These are phyloP conservation scores for Russula olivacea DNA, from an alignment of 768 basidiomycete species.

Conservation along the genomic window DNA sequence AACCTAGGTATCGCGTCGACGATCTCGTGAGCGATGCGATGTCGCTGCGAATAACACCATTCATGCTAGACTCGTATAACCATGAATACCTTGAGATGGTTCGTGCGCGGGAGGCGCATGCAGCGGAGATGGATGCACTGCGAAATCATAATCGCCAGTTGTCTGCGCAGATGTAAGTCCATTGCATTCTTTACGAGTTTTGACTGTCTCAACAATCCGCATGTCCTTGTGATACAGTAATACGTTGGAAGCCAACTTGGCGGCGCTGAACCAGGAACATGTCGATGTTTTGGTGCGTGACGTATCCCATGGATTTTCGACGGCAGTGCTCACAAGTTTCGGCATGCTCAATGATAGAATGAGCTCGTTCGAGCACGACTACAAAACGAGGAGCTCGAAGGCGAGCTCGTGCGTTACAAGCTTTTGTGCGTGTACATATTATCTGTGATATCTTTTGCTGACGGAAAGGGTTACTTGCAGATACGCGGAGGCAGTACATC, in stretches of 20 bases:
- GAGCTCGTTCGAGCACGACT: conserved; percentile 86
- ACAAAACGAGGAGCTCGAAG: conserved; percentile 88
- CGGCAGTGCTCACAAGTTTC: conserved; percentile 27
- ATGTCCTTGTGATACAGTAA: conserved; percentile 46
- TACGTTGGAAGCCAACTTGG: conserved; percentile 68
- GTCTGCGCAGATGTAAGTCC: conserved; percentile 69
- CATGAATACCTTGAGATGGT: conserved; percentile 84
- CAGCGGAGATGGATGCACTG: conserved; percentile 75
- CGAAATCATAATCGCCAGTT: conserved; percentile 74
- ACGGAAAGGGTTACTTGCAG: conserved; percentile 28
- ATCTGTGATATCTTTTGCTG: neutral
- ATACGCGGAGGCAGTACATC: conserved; percentile 51
- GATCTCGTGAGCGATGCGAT: conserved; percentile 87
- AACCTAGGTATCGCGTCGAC: conserved; percentile 55
- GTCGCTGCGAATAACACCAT: conserved; percentile 82
- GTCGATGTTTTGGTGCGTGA: conserved; percentile 57
- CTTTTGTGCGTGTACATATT: conserved; percentile 57
- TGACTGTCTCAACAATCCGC: neutral
- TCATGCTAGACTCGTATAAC: conserved; percentile 88
- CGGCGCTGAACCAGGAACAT: conserved; percentile 78
- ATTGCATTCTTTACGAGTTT: neutral
- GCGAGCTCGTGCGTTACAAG: conserved; percentile 92
- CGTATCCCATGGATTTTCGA: neutral
- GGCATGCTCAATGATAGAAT: conserved; percentile 47
- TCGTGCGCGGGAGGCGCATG: conserved; percentile 74